Percentiles rank a stretch among this genome's conserved stretches.
These are phyloP conservation scores for Penicillium frequentans DNA, from an alignment of 2,329 filamentous ascomycete species.

Conservation along the genomic window DNA sequence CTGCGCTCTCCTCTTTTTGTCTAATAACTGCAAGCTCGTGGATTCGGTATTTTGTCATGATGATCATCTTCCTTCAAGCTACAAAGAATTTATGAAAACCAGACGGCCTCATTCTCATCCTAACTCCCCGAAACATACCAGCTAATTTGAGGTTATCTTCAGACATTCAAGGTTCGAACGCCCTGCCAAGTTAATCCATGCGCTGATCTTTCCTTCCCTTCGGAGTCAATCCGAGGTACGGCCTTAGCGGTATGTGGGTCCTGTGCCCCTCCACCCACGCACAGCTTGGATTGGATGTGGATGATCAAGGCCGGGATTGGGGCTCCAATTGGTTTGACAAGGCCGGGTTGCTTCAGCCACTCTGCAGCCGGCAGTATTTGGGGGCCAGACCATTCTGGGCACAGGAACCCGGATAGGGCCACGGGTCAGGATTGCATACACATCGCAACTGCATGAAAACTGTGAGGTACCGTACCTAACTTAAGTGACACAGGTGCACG, in stretches of 20 bases:
- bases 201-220: constrained; percentile 9
- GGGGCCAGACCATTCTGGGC: constrained; percentile 8
- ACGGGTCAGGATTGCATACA: constrained; percentile 2
- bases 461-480: constrained; percentile 13
- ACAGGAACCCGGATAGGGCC: neutral
- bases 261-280: constrained; percentile 8
- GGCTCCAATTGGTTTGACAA: constrained; percentile 6
- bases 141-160: neutral
- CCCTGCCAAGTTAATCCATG: constrained; percentile 10
- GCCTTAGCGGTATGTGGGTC: constrained; percentile 23
- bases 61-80: neutral
- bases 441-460: constrained; percentile 3
- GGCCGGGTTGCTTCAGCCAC: constrained; percentile 6
- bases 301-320: constrained; percentile 14
- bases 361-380: constrained; percentile 3
- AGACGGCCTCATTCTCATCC: neutral
- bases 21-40: neutral
- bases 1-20: too few species aligned
- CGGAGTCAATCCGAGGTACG: constrained; percentile 18
- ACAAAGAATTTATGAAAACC: neutral
- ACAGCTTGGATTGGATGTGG: constrained; percentile 11
- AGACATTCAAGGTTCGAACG: neutral
- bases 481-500: constrained; percentile 4
- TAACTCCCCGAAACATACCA: neutral
- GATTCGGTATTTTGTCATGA: neutral